phyloP scores from a whole-genome alignment of 2,329 filamentous ascomycete species.

The Chaetomium sp. region DNA sequence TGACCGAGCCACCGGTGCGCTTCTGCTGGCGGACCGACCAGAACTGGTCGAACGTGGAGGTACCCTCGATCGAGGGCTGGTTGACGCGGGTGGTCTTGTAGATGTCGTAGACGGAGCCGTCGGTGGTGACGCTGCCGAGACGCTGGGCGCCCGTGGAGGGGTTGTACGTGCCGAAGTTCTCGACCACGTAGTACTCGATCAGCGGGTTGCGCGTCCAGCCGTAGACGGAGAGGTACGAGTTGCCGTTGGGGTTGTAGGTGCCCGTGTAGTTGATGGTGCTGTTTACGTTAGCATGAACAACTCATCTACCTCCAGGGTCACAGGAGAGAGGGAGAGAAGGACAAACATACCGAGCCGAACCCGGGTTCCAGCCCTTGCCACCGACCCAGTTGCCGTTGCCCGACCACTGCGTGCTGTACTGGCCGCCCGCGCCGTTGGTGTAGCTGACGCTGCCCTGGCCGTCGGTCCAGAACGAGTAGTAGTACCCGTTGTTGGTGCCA shows the following conservation, averaged over 20 bases:
- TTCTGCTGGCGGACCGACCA: conserved; percentile 44
- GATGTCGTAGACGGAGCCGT: conserved; percentile 33
- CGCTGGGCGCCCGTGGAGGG: conserved; percentile 31
- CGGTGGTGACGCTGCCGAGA: conserved; percentile 29
- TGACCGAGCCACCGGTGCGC: conserved; percentile 45
- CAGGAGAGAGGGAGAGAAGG: neutral
- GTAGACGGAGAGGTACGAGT: conserved; percentile 41
- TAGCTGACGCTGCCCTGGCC: conserved; percentile 45
- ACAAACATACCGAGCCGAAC: conserved; percentile 27
- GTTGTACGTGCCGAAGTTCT: conserved; percentile 39
- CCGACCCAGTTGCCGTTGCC: conserved; percentile 43
- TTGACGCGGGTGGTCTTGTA: conserved; percentile 32
- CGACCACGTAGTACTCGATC: conserved; percentile 31
- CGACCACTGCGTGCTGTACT: conserved; percentile 45
- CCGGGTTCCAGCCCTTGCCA: conserved; percentile 45
- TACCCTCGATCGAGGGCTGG: conserved; percentile 42
- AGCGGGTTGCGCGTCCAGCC: conserved; percentile 30
- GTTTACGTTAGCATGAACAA: neutral
- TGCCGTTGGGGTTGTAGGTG: conserved; percentile 40
- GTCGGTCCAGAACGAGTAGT: conserved; percentile 56
- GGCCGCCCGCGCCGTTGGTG: conserved; percentile 46
- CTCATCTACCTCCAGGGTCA: neutral
- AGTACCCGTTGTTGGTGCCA: conserved; percentile 51
- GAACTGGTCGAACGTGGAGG: conserved; percentile 44
- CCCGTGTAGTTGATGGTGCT: conserved; percentile 46